Evolutionary conservation across 768 basidiomycete genomes (phyloP).

Genomic region (Suillus fuscotomentosus): DNA sequence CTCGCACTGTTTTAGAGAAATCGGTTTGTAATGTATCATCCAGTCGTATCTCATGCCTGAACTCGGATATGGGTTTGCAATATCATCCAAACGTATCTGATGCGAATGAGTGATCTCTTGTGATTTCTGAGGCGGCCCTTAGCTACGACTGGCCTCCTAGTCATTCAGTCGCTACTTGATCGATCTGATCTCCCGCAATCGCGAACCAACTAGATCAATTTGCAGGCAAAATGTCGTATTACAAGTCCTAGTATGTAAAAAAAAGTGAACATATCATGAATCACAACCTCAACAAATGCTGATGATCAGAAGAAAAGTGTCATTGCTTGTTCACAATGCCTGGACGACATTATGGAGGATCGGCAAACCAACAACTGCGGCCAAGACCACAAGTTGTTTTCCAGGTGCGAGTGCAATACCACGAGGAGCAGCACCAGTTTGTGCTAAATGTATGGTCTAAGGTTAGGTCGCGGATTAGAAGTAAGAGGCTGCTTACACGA

Average conservation of each 20-base stretch:
- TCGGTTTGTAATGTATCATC: background rate
- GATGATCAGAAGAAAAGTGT: background rate
- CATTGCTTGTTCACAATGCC: background rate
- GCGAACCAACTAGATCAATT: constrained; percentile 6
- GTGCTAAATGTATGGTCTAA: background rate
- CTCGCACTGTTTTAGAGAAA: background rate
- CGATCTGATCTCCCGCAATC: background rate
- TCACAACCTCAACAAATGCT: background rate
- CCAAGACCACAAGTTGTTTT: constrained; percentile 8
- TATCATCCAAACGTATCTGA: background rate
- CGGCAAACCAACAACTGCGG: constrained; percentile 7
- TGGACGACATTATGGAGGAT: background rate
- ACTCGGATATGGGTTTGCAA: too few relatives aligned
- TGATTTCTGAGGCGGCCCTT: too few relatives aligned
- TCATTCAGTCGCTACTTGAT: background rate
- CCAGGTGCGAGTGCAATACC: constrained; percentile 1
- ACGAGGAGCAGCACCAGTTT: constrained; percentile 10
- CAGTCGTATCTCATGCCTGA: background rate
- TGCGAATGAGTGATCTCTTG: background rate
- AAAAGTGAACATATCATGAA: background rate
- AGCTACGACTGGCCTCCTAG: too few relatives aligned
- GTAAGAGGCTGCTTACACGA: constrained; percentile 1
- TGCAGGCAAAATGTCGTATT: background rate
- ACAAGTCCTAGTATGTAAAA: background rate
- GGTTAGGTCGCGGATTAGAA: background rate